Base-by-base conservation (phyloP, 345 rosid species). In the Capsella bursapastoris region DNA sequence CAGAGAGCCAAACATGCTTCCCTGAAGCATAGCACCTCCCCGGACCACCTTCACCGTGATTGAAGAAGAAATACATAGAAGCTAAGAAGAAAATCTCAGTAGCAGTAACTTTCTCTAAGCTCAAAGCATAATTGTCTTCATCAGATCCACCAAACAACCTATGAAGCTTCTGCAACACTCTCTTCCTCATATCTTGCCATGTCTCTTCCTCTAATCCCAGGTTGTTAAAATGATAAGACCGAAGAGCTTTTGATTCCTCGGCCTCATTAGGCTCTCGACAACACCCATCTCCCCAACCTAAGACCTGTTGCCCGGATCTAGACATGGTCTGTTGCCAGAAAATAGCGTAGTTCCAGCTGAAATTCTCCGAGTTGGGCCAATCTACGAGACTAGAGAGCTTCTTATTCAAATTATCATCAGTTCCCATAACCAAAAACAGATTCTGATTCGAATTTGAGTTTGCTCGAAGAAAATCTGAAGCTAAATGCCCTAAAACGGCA, bases 211-310 rank as follows among this genome's bases (percentile, higher is more conserved):
- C 71, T 56, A 47, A 45, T 3, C 74, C 66, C 13, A 40, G 69
- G 9, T 76, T 35, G 78, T 83, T 65, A 6, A 70, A 59, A 68
- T 70, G 81, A 44, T 71, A 84, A 63, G 76, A 72, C 22, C 78
- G 74, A 10, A 76, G 47, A 29, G 75, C 63, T 60, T 84, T 91
- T 4, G 88, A 86, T 71, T 86, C 96, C 66, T 95, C 99, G 41
- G 85, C 90, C 3, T 86, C 88, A 50, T 78, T 83, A 5, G 99
- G 97, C 83, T 95, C 99, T 48, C 99, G 72, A 67, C 97, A 91
- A 43, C 85, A 91, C 71, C 99, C 97, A 66, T 95, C 99, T 40
- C 96, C 99, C 99, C 99, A 95, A n/a, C 96, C 92, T n/a, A 95
- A 76, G 40, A 90, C 93, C 84, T 84, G 86, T 14, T 90, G 95